Evolutionary conservation across 805 yeast genomes (phyloP).

Genomic region (Wickerhamiella brachini): DNA sequence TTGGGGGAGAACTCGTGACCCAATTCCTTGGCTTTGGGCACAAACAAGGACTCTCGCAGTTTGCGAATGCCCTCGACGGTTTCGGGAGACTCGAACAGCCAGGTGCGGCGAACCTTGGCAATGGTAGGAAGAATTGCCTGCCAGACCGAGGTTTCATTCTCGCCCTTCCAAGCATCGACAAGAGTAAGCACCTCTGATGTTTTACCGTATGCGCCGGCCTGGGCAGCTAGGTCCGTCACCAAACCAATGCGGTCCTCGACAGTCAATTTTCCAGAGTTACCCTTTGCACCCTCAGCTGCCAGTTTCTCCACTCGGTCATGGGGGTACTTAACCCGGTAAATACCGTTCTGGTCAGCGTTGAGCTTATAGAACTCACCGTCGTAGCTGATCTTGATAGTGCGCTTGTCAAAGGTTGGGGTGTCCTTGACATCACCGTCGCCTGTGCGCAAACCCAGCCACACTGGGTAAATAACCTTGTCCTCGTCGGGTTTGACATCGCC

Average conservation of each 20-base stretch:
- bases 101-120: slow-evolving; percentile 30
- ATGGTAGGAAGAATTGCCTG: slow-evolving; percentile 32
- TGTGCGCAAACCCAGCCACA: slow-evolving; percentile 42
- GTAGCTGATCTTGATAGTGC: slow-evolving; percentile 34
- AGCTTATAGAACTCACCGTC: slow-evolving; percentile 39
- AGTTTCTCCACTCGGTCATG: slow-evolving; percentile 38
- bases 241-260: slow-evolving; percentile 54
- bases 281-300: slow-evolving; percentile 36
- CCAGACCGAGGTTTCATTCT: slow-evolving; percentile 42
- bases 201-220: slow-evolving; percentile 38
- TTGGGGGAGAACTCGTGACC: slow-evolving; percentile 57
- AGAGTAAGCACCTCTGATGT: slow-evolving; percentile 38
- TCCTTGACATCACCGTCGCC: slow-evolving; percentile 43
- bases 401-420: slow-evolving; percentile 38
- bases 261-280: slow-evolving; percentile 31
- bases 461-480: slow-evolving; percentile 39
- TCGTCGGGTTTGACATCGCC: slow-evolving; percentile 51
- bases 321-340: slow-evolving; percentile 45
- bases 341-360: slow-evolving; percentile 48
- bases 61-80: slow-evolving; percentile 29
- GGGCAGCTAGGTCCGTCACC: slow-evolving; percentile 44
- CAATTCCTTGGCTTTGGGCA: slow-evolving; percentile 36
- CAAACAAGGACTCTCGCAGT: slow-evolving; percentile 41
- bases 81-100: slow-evolving; percentile 34
- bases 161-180: slow-evolving; percentile 35